Evolutionary conservation across 148 eudicot species (phyloP).

Genomic region (Camellia lanceoleosa): DNA sequence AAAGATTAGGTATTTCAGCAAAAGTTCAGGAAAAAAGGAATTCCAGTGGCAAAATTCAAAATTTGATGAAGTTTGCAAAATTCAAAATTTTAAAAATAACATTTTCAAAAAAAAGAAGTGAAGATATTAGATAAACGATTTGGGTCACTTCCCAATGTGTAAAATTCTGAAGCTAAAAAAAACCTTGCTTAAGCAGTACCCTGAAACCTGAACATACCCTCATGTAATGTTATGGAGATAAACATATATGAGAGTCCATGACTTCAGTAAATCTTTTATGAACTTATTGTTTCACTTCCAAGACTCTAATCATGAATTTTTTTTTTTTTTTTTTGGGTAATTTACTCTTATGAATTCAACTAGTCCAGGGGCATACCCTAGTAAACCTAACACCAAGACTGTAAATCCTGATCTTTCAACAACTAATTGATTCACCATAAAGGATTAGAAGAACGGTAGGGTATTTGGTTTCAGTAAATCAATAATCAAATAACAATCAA

Average conservation of each 20-base stretch:
- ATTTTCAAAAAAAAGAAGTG: background rate
- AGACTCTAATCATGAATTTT: background rate
- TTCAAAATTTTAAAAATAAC: background rate
- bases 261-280: background rate
- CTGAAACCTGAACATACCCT: background rate
- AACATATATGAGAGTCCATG: too few relatives aligned
- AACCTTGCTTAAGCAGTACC: background rate
- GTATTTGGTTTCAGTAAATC: background rate
- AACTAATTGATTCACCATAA: background rate
- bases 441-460: background rate
- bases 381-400: background rate
- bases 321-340: too few relatives aligned
- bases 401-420: background rate
- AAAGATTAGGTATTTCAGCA: background rate
- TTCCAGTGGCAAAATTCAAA: background rate
- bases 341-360: too few relatives aligned
- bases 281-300: background rate
- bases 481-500: background rate
- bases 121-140: background rate
- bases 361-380: too few relatives aligned
- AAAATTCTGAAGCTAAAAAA: background rate
- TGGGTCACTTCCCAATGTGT: background rate
- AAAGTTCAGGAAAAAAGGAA: background rate
- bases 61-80: too few relatives aligned
- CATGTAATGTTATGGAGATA: background rate